phyloP scores from a whole-genome alignment of 257 asterid genomes.

The Capsicum pubescens region DNA sequence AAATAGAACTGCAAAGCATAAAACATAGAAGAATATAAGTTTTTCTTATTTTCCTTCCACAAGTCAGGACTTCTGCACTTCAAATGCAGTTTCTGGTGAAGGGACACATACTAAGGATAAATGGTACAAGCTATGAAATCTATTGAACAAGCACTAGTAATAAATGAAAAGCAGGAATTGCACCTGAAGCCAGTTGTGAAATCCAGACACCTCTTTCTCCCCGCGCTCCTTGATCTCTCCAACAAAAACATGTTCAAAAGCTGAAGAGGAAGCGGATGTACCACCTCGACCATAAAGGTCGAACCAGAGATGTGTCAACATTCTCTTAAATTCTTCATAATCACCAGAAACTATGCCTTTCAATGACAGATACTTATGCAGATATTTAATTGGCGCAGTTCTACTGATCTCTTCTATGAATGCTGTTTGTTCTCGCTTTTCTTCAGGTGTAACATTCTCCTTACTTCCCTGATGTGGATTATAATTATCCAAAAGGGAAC shows the following conservation, averaged over 20 bases:
- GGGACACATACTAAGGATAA: neutral
- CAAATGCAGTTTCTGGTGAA: neutral
- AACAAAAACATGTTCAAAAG: slow-evolving; percentile 98
- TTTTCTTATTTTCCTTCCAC: neutral
- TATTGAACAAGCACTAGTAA: neutral
- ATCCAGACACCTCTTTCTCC: slow-evolving; percentile 85
- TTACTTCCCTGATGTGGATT: slow-evolving; percentile 84
- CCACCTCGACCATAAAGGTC: slow-evolving; percentile 92
- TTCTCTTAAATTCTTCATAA: slow-evolving; percentile 67
- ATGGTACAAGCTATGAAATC: neutral
- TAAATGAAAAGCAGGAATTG: slow-evolving; percentile 13
- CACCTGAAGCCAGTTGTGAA: slow-evolving; percentile 99
- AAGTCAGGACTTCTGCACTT: neutral
- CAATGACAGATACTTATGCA: slow-evolving; percentile 68
- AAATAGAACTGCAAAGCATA: slow-evolving; percentile 73
- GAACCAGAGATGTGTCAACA: slow-evolving; percentile 78
- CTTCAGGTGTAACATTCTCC: slow-evolving; percentile 81
- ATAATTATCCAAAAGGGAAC: slow-evolving; percentile 91
- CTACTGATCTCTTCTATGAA: slow-evolving; percentile 93
- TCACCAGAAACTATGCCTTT: slow-evolving; percentile 58
- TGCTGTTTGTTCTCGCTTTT: slow-evolving; percentile 80
- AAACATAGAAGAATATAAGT: neutral
- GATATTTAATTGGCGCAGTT: slow-evolving; percentile 88
- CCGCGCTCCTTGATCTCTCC: slow-evolving; percentile 89
- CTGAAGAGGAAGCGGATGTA: slow-evolving; percentile 80